Base-by-base conservation (phyloP, 2,329 filamentous ascomycete species). In the Coleophoma crateriformis region DNA sequence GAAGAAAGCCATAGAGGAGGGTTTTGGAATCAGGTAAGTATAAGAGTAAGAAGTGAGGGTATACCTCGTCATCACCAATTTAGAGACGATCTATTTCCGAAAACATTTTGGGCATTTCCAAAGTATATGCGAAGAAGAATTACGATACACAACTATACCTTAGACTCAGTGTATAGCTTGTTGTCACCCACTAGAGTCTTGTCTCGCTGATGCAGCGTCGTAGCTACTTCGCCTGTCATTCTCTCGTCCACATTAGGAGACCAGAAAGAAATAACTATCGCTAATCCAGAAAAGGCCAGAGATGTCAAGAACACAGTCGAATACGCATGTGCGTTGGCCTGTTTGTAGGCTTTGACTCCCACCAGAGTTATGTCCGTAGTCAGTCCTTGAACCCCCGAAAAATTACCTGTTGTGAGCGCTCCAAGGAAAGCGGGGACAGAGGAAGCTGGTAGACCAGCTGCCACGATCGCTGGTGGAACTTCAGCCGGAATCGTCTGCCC, bases 381-480 rank as follows among this genome's bases (percentile, higher is more conserved):
- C 32, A 67, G 46, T 5, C 67, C 67, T 2, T 57, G 52, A 8
- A 69, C 59, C 6, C 45, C 50, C 3, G 55, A 58, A 46, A 67
- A 65, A 4, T 63, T 51, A 1, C 62, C 60, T 0, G 61, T 52
- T 7, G 62, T 54, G 38, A 71, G 61, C 0, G 58, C 58, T 1
- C 58, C 59, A 7, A 72, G 58, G 48, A 71, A 71, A 6, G 57
- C 59, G 5, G 62, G 54, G 2, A 67, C 64, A 32, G 65, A 67
- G 3, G 62, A 52, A 7, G 60, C 48, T 3, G 68, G 68, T 10
- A 71, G 57, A 6, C 69, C 69, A 12, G 68, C 68, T n/a, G 54
- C 57, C n/a, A 67, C 53, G 0, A 67, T 56, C 4, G 67, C 67
- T 3, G 61, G 55, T 3, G 64, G 61, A 1, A 70, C 66, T 14